These are phyloP conservation scores for Prunus davidiana DNA, from an alignment of 306 rosid genomes.

Conservation along the genomic window DNA sequence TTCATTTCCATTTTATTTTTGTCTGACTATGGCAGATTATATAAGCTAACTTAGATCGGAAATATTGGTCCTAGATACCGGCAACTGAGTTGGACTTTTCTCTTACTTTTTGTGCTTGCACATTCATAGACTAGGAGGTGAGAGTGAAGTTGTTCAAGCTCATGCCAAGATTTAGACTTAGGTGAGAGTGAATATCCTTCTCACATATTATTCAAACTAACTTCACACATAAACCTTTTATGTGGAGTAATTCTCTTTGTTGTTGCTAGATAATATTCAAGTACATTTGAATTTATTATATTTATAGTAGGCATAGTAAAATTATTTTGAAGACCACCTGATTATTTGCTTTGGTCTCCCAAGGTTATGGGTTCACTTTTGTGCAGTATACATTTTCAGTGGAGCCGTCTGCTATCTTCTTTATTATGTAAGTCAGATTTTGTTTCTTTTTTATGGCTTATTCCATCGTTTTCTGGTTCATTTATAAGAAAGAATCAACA, in stretches of 20 bases:
- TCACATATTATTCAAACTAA: background rate
- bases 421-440: conserved; percentile 55
- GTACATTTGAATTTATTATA: background rate
- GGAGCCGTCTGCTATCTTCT: conserved; percentile 90
- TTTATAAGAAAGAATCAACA: conserved; percentile 1
- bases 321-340: conserved; percentile 29
- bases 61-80: background rate
- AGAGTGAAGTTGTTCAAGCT: background rate
- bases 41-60: background rate
- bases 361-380: conserved; percentile 89
- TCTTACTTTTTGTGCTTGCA: background rate
- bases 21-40: background rate
- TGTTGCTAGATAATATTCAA: background rate
- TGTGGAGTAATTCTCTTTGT: background rate
- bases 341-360: conserved; percentile 33
- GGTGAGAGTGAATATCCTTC: background rate
- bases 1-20: background rate
- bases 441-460: conserved; percentile 10
- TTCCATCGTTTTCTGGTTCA: conserved; percentile 16
- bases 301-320: conserved; percentile 11
- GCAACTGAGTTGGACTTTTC: background rate
- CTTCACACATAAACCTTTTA: background rate
- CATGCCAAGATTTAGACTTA: background rate
- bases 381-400: conserved; percentile 71
- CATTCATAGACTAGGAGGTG: background rate